A percentile compares a stretch with the other conserved stretches of the same genome.
Evolutionary conservation across 176 grass and related monocot species (phyloP).

Genomic region (Puya raimondii): DNA sequence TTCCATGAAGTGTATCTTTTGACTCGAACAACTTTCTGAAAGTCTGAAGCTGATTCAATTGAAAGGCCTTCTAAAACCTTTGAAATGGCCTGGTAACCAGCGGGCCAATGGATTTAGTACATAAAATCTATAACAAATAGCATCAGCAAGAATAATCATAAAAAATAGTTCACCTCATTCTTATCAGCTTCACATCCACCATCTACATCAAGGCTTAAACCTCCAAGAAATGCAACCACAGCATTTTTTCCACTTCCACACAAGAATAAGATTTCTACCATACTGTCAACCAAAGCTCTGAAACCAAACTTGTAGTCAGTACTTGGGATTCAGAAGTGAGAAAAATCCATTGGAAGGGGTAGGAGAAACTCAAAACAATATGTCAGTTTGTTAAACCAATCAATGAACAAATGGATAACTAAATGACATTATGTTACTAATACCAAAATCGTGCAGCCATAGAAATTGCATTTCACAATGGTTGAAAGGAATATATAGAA

Average conservation of each 20-base stretch:
- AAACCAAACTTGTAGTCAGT: conserved; percentile 18
- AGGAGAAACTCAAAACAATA: background rate
- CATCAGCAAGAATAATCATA: background rate
- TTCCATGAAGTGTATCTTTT: conserved; percentile 51
- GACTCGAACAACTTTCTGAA: conserved; percentile 77
- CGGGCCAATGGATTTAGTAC: background rate
- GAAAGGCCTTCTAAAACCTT: conserved; percentile 70
- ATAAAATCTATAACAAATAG: background rate
- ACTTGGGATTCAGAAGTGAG: background rate
- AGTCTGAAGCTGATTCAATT: conserved; percentile 81
- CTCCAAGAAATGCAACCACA: conserved; percentile 50
- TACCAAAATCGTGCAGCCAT: background rate
- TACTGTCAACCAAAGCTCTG: conserved; percentile 96
- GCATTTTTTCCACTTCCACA: conserved; percentile 66
- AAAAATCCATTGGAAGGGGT: background rate
- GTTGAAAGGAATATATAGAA: background rate
- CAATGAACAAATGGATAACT: background rate
- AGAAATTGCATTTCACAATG: background rate
- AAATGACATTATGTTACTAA: background rate
- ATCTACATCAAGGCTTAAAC: conserved; percentile 33
- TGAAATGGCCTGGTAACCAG: conserved; percentile 32
- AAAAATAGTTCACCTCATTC: conserved; percentile 22
- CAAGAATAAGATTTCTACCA: conserved; percentile 97
- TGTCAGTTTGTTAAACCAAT: background rate
- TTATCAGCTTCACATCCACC: conserved; percentile 34